Evolutionary conservation across 2,329 filamentous ascomycete species (phyloP), one percentile per base, ranked within the genome.

Genomic region (Lasiodiplodia hormozganensis): DNA sequence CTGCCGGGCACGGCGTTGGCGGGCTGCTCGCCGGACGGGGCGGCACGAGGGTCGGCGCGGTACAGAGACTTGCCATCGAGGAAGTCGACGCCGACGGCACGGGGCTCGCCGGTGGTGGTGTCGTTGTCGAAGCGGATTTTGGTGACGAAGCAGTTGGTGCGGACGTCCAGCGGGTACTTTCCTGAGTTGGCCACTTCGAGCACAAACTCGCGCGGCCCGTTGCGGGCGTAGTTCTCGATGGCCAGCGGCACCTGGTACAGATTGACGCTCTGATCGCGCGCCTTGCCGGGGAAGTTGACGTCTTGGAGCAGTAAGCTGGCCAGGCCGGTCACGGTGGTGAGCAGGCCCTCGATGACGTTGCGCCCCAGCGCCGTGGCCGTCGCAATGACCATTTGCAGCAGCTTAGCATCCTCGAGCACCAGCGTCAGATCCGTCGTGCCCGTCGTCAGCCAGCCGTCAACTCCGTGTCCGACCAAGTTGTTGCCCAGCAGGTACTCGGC

Each of bases 121-220:
- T 89, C 86, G 51, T 57, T 57, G 18, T 90, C 89, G 71, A 90
- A 91, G 47, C 82, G 81, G 76, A 93, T 79, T 76, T 89, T 90
- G 65, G 90, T 89, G 70, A 87, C 91, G 62, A 92, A 80, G 51
- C 85, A 87, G 78, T 90, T 90, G 2, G 85, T 81, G 53, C 82
- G 81, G 65, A 90, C 81, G 69, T 88, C 85, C 1, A 90, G 83
- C 52, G 83, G 85, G 73, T 88, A 89, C 70, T 85, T 83, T 68
- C 80, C 79, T 5, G 84, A 85, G 70, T 84, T 82, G 21, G 82
- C 80, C 10, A 83, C 80, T 57, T 81, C 75, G 70, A 87, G 73
- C 54, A 90, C 79, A 64, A 88, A 86, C 66, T 89, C 85, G 31
- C 87, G 84, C 4, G 86, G 79, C 12, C 87, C 85, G 56, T 80